phyloP scores from a whole-genome alignment of 2,329 filamentous ascomycete genomes.

The Shiraia bambusicola region DNA sequence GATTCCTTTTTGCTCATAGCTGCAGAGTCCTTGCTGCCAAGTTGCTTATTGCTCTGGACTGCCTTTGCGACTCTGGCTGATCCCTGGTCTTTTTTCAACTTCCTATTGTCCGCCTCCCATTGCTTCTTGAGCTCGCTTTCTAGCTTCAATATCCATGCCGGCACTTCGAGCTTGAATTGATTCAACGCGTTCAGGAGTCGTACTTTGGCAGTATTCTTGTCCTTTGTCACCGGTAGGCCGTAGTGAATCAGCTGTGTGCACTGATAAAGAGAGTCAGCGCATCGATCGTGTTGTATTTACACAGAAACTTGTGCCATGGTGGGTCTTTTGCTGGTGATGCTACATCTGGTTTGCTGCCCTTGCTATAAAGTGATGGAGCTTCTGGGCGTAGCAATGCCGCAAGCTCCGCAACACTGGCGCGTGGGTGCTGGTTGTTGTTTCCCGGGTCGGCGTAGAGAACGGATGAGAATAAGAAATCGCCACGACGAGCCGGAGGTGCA shows the following conservation, averaged over 20 bases:
- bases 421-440: conserved; percentile 34
- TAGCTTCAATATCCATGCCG: conserved; percentile 50
- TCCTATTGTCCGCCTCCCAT: conserved; percentile 55
- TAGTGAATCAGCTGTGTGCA: conserved; percentile 65
- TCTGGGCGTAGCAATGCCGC: conserved; percentile 32
- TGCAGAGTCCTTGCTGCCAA: not conserved
- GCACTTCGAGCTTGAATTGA: conserved; percentile 52
- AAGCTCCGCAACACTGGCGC: conserved; percentile 35
- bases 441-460: conserved; percentile 35
- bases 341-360: conserved; percentile 6
- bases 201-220: conserved; percentile 61
- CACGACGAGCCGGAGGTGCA: conserved; percentile 30
- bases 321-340: conserved; percentile 47
- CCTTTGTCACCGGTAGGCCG: conserved; percentile 58
- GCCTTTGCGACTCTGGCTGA: not conserved
- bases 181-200: conserved; percentile 60
- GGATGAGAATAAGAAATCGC: conserved; percentile 33
- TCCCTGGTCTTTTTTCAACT: conserved; percentile 43
- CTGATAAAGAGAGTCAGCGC: conserved; percentile 49
- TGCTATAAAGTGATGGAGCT: conserved; percentile 13
- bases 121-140: conserved; percentile 61
- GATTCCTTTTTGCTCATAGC: not conserved
- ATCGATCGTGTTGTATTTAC: too few species aligned
- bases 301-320: conserved; percentile 49
- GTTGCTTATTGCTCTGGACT: not conserved